Percentiles rank a stretch among this genome's conserved stretches.
Evolutionary conservation across 139 green algal genomes (phyloP).

Genomic region (Chlamydomonas eustigma): DNA sequence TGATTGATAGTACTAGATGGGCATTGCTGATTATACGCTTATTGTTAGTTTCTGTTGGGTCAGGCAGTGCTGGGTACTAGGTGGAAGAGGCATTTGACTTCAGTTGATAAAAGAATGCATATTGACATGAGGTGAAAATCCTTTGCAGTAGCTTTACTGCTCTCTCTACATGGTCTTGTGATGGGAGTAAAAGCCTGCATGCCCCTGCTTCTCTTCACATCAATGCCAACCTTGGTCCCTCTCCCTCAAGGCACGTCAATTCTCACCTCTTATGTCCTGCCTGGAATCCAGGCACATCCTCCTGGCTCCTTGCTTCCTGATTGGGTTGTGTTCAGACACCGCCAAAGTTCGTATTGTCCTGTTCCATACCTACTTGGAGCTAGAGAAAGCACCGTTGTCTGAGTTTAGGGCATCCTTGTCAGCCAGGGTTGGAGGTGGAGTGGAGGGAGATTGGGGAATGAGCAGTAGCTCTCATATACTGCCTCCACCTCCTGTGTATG

Average conservation of each 20-base stretch:
- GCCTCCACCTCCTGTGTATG: slow-evolving; percentile 3
- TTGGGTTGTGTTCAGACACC: not conserved
- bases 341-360: not conserved
- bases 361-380: slow-evolving; percentile 16
- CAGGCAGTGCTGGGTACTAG: not conserved
- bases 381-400: not conserved
- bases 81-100: not conserved
- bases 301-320: slow-evolving; percentile 6
- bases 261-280: too few relatives aligned
- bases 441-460: too few relatives aligned
- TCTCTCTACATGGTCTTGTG: too few relatives aligned
- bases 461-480: too few relatives aligned
- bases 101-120: not conserved
- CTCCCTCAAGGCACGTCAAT: too few relatives aligned
- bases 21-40: too few relatives aligned
- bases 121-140: not conserved
- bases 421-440: not conserved
- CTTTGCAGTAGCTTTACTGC: not conserved
- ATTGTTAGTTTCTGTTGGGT: too few relatives aligned
- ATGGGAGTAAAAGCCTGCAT: too few relatives aligned
- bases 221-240: too few relatives aligned
- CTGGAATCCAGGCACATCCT: slow-evolving; percentile 2
- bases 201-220: too few relatives aligned
- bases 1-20: too few relatives aligned
- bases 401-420: not conserved